Conservation (phyloP, 306 rosid genomes). For the Ormosia semicastrata region DNA sequence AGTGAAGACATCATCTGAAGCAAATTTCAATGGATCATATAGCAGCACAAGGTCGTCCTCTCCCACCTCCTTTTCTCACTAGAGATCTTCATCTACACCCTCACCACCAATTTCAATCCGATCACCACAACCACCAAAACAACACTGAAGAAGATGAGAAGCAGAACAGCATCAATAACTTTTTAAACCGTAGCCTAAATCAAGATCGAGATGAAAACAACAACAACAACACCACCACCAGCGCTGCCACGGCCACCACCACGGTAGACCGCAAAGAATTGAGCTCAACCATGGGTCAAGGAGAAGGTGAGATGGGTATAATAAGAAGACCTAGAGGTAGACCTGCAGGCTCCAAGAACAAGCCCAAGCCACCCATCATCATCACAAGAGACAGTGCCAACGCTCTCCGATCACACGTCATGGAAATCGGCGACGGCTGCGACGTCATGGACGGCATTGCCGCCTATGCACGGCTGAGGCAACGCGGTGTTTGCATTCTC, state of each 20-base stretch:
- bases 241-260: not conserved
- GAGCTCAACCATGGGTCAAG: slow-evolving; percentile 22
- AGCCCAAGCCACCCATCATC: slow-evolving; percentile 88
- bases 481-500: slow-evolving; percentile 81
- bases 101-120: slow-evolving; percentile 65
- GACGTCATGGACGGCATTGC: slow-evolving; percentile 83
- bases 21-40: slow-evolving; percentile 66
- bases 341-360: slow-evolving; percentile 87
- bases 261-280: slow-evolving; percentile 35
- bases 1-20: not conserved
- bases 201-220: slow-evolving; percentile 52
- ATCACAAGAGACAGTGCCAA: slow-evolving; percentile 93
- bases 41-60: slow-evolving; percentile 77
- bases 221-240: too few species aligned
- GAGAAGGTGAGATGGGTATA: slow-evolving; percentile 28
- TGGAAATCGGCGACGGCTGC: slow-evolving; percentile 72
- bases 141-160: slow-evolving; percentile 47
- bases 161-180: slow-evolving; percentile 22
- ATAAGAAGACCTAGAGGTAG: slow-evolving; percentile 76
- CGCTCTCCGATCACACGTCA: slow-evolving; percentile 85
- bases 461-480: slow-evolving; percentile 66
- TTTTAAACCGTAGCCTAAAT: slow-evolving; percentile 48
- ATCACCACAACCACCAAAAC: slow-evolving; percentile 38
- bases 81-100: slow-evolving; percentile 81
- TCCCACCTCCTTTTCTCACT: slow-evolving; percentile 76